These are phyloP conservation scores for Globisporangium lucens DNA, from an alignment of 352 stramenopile genomes.

Conservation along the genomic window DNA sequence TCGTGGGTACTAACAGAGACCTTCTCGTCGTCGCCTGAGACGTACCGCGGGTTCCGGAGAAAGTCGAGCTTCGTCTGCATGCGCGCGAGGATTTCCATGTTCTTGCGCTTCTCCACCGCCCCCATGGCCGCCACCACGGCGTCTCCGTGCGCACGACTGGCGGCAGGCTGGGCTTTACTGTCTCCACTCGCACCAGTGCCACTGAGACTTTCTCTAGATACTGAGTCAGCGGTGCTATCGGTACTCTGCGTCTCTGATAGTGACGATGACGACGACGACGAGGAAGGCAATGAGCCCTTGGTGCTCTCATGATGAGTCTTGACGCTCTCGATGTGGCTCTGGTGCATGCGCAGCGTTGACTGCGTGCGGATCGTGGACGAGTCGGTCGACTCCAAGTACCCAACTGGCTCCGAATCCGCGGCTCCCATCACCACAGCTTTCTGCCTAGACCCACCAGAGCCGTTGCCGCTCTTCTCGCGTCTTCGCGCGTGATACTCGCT, in stretches of 20 bases:
- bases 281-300: background rate
- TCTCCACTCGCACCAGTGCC: background rate
- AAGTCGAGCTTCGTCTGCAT: slow-evolving; percentile 84
- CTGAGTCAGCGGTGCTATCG: background rate
- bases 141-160: background rate
- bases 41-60: slow-evolving; percentile 59
- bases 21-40: background rate
- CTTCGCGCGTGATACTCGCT: slow-evolving; percentile 41
- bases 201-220: slow-evolving; percentile 1
- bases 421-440: slow-evolving; percentile 19
- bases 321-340: slow-evolving; percentile 38
- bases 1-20: background rate
- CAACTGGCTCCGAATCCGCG: slow-evolving; percentile 22
- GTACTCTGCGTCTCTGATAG: background rate
- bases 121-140: slow-evolving; percentile 30
- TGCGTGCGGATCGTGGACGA: slow-evolving; percentile 43
- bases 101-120: slow-evolving; percentile 50
- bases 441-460: slow-evolving; percentile 6
- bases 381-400: slow-evolving; percentile 57
- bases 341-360: slow-evolving; percentile 42
- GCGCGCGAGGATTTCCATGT: slow-evolving; percentile 61
- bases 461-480: slow-evolving; percentile 51
- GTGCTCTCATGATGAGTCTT: slow-evolving; percentile 23
- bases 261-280: background rate
- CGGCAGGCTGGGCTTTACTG: background rate